Base-by-base conservation (phyloP, 257 asterid genomes). In the Fraxinus anomala region DNA sequence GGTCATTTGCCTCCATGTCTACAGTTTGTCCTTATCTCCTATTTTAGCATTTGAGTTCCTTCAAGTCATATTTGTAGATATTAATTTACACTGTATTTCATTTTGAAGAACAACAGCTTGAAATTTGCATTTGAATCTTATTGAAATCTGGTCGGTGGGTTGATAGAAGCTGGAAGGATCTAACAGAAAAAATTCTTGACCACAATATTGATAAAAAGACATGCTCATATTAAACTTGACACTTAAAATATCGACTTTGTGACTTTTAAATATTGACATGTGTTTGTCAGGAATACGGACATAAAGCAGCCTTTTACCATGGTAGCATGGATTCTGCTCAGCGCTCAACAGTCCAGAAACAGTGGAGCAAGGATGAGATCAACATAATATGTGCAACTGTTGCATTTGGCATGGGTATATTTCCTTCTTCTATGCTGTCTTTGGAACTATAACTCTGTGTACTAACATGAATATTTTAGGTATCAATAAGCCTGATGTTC, bases 401-500 rank as follows among this genome's bases (percentile, higher is more conserved):
- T 79, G 99, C 98, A 67, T 96, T 96, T 81, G 99, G 99, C 78
- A 96, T 92, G 97, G 98, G 99, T 93, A 87, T 54, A 16, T 73
- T 82, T 49, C 76, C 68, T 68, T 77, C 75, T 83, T 39, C 54
- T 70, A 66, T 73, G 49, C 77, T 80, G 74, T 65, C 74, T 80
- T 73, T 84, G 59, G 77, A 67, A 79, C 76, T 74, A 33, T 80
- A 65, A 56, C n/a, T 47, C 21, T 51, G 5, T 70, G 40, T 76
- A 40, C 88, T 88, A 70, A 87, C 83, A 28, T 21, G 14, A 73
- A 42, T 65, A 61, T 9, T 83, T 70, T 87, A 96, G 99, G 98
- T 85, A 96, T 96, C 90, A 96, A 96, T 83, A 96, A 96, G 89
- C 99, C 99, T 28, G 97, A 96, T 86, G 99, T 96, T 82, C 97